Evolutionary conservation across 768 basidiomycete genomes (phyloP).

Genomic region (Dictyophora rubrovolvata): DNA sequence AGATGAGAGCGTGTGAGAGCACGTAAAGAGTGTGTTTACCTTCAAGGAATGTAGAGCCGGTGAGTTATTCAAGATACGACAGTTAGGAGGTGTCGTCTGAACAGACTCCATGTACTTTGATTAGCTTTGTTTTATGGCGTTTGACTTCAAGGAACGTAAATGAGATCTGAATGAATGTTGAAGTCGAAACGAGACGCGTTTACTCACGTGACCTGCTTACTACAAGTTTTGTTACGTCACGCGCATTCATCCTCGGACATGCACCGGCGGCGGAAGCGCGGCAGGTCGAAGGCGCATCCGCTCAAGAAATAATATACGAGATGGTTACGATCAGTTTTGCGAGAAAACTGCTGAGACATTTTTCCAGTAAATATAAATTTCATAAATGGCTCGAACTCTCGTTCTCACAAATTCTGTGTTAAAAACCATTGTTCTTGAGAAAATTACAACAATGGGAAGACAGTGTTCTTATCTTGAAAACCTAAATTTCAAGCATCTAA

Average conservation of each 20-base stretch:
- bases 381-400: too few species aligned
- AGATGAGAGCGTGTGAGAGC: background rate
- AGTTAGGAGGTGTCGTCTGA: constrained; percentile 4
- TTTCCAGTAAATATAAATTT: too few species aligned
- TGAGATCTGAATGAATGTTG: background rate
- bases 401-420: too few species aligned
- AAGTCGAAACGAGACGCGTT: constrained; percentile 1
- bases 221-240: background rate
- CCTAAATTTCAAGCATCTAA: too few species aligned
- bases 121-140: background rate
- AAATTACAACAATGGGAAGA: too few species aligned
- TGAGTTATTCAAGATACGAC: constrained; percentile 69
- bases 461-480: too few species aligned
- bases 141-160: background rate
- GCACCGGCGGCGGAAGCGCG: background rate
- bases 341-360: too few species aligned
- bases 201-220: constrained; percentile 2
- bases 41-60: constrained; percentile 76
- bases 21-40: background rate
- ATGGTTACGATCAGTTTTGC: too few species aligned
- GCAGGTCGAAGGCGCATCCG: background rate
- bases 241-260: background rate
- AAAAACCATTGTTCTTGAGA: too few species aligned
- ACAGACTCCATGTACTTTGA: background rate
- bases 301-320: too few species aligned